Base-by-base conservation (phyloP, 1,284 basidiomycete species). In the Somion occarium region DNA sequence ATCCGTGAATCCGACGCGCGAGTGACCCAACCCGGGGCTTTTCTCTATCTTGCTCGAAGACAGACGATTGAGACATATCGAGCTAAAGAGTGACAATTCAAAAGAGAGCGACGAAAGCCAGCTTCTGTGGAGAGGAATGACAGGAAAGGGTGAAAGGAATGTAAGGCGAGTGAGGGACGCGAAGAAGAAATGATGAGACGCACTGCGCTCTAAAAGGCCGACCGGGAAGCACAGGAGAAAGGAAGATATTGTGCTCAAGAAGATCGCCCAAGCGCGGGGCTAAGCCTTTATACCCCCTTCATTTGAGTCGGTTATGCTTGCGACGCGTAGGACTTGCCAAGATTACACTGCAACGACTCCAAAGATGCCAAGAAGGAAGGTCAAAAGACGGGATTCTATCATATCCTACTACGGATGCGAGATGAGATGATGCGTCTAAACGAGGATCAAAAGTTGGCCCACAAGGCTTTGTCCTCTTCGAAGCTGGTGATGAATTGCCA, bases 1-100 rank as follows among this genome's bases (percentile, higher is more conserved):
- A 76, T 30, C 75, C 73, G 61, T 77, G 73, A 49, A 77, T 73
- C 22, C 74, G 69, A 23, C 70, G 64, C 4, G 71, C 70, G 12
- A 74, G 60, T 15, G 56, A 23, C 51, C 64, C 62, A 25, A 67
- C 67, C 18, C 39, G 27, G 18, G 49, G 53, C 15, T 18, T 48
- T 12, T 37, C 22, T 13, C 37, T 18, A 20, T 39, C 46, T 26
- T 43, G 48, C 27, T 50, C 41, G 25, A 34, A 46, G 20, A 46
- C 25, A 12, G 44, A 46, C 12, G 38, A 37, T 37, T 43, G 42
- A 22, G 5, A 24, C 18, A 19, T 19, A 24, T 7, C 5, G 42
- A 23, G 23, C 42, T 43, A 43, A 22, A 43, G 18, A 22, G 23
- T 43, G 23, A 22, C 13, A 23, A 19, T 19, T 13, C 19, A 24